Evolutionary conservation across 768 basidiomycete species (phyloP).

Genomic region (Tubosaeta sp.): DNA sequence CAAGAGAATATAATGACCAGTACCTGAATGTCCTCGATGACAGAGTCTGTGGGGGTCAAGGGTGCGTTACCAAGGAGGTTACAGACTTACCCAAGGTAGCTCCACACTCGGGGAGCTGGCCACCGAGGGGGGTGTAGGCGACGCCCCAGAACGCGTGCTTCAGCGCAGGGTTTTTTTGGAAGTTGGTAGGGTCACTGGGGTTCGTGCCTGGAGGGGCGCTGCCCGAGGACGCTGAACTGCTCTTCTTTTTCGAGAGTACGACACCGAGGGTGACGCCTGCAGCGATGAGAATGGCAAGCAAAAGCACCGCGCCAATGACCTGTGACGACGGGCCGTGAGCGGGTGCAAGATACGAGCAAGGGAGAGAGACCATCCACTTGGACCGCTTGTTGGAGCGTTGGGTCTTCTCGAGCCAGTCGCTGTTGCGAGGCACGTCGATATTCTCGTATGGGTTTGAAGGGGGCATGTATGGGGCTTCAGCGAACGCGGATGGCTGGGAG

Average conservation of each 20-base stretch:
- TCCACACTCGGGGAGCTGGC: slow-evolving; percentile 69
- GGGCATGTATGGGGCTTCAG: slow-evolving; percentile 23
- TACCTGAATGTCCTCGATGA: slow-evolving; percentile 73
- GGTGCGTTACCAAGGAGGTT: not conserved
- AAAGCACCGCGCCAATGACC: slow-evolving; percentile 50
- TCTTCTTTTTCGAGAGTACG: slow-evolving; percentile 52
- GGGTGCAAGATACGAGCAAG: not conserved
- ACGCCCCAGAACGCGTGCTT: slow-evolving; percentile 79
- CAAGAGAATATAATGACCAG: slow-evolving; percentile 5
- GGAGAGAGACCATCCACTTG: slow-evolving; percentile 52
- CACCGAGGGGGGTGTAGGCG: slow-evolving; percentile 79
- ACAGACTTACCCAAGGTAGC: slow-evolving; percentile 38
- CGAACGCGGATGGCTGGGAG: slow-evolving; percentile 20
- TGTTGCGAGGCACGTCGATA: slow-evolving; percentile 30
- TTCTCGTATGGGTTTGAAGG: slow-evolving; percentile 30
- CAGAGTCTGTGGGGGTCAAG: slow-evolving; percentile 35
- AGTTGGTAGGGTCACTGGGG: slow-evolving; percentile 72
- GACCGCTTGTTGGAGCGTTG: slow-evolving; percentile 37
- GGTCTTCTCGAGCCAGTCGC: slow-evolving; percentile 39
- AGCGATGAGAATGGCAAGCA: slow-evolving; percentile 48
- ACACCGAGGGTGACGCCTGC: slow-evolving; percentile 64
- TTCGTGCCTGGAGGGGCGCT: slow-evolving; percentile 29
- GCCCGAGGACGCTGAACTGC: slow-evolving; percentile 18
- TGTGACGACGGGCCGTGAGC: slow-evolving; percentile 21
- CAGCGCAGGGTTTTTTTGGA: slow-evolving; percentile 63